Conservation (phyloP, 2,329 filamentous ascomycete genomes). For the Colletotrichum phormii region DNA sequence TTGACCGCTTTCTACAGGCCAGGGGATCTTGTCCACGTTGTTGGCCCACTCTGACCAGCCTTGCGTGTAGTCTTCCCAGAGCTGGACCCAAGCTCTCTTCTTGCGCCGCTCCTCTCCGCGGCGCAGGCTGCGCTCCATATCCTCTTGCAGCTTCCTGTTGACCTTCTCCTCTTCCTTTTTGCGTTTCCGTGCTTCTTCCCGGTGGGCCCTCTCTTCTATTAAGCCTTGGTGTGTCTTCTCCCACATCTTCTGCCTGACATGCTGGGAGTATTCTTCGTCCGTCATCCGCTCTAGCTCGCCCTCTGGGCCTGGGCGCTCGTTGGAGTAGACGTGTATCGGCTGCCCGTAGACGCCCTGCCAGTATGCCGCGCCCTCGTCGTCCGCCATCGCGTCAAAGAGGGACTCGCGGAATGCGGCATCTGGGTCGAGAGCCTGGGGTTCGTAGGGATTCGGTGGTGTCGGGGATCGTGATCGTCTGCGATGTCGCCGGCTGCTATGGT, state of each 20-base stretch:
- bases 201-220: conserved; percentile 77
- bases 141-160: conserved; percentile 52
- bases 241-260: conserved; percentile 93
- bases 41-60: conserved; percentile 72
- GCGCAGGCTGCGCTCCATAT: conserved; percentile 77
- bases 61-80: conserved; percentile 73
- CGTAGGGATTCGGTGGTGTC: conserved; percentile 60
- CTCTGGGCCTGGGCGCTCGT: conserved; percentile 55
- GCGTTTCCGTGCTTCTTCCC: conserved; percentile 64
- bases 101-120: conserved; percentile 73
- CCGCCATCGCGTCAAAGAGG: conserved; percentile 95
- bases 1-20: conserved; percentile 77
- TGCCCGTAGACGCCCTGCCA: conserved; percentile 98
- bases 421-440: conserved; percentile 66
- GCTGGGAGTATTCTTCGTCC: conserved; percentile 90
- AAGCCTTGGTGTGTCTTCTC: conserved; percentile 91
- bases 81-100: conserved; percentile 64
- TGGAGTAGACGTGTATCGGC: conserved; percentile 84
- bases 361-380: conserved; percentile 94
- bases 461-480: conserved; percentile 54
- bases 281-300: conserved; percentile 84
- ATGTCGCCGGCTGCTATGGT: conserved; percentile 41
- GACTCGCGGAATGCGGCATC: conserved; percentile 90
- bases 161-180: conserved; percentile 63
- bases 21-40: conserved; percentile 62